These are phyloP conservation scores for Mallotus nudiflorus DNA, from an alignment of 345 rosid genomes.

Conservation along the genomic window DNA sequence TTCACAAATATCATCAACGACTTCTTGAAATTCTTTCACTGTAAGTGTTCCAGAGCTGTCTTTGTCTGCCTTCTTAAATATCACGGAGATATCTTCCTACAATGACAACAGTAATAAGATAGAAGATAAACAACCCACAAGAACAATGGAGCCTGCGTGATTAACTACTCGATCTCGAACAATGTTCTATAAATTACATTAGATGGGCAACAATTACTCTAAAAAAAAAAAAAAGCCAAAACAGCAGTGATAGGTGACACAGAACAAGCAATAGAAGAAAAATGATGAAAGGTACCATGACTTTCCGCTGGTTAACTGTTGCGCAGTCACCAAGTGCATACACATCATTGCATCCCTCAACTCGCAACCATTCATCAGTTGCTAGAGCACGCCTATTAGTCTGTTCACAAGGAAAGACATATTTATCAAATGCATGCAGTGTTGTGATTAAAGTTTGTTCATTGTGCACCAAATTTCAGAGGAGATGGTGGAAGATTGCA, in stretches of 20 bases:
- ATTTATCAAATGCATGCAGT: neutral
- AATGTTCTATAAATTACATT: neutral
- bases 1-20: conserved; percentile 66
- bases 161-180: neutral
- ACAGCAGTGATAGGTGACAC: too few relatives aligned
- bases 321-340: conserved; percentile 99
- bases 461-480: neutral
- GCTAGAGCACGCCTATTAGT: conserved; percentile 85
- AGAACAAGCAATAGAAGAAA: neutral
- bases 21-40: conserved; percentile 74
- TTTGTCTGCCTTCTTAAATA: conserved; percentile 83
- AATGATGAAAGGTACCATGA: conserved; percentile 60
- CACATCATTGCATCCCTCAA: conserved; percentile 63
- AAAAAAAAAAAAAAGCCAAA: neutral
- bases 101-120: conserved; percentile 10
- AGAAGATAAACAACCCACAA: neutral
- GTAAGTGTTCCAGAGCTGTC: conserved; percentile 93
- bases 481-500: neutral
- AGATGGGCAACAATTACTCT: neutral
- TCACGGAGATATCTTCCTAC: conserved; percentile 79
- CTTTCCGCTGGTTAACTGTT: conserved; percentile 91
- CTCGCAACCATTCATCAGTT: conserved; percentile 96
- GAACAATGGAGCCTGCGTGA: neutral
- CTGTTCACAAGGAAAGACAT: conserved; percentile 33
- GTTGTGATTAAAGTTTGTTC: neutral